Evolutionary conservation across 805 yeast species (phyloP).

Genomic region (Metschnikowia lochheadii): DNA sequence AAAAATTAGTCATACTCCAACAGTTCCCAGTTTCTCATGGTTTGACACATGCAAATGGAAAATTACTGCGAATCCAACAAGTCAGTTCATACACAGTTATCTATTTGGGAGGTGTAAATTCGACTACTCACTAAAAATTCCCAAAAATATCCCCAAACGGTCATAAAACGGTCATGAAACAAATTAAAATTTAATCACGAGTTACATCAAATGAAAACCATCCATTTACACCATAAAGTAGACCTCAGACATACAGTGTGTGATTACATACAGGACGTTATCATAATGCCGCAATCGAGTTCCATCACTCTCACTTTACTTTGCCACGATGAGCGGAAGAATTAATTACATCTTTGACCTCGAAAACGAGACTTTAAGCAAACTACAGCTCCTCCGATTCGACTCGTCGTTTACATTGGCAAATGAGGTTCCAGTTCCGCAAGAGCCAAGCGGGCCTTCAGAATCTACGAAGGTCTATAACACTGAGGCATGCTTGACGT

Average conservation of each 20-base stretch:
- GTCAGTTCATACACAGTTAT: no score
- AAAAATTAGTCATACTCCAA: no score
- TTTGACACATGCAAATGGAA: no score
- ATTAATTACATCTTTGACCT: conserved; percentile 11
- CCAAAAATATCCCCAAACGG: no score
- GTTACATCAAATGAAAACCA: neutral
- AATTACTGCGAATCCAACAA: no score
- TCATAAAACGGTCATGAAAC: neutral
- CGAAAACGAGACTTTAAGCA: conserved; percentile 1
- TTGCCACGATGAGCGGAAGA: conserved; percentile 6
- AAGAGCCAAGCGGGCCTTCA: neutral
- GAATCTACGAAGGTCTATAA: conserved; percentile 11
- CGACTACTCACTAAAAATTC: no score
- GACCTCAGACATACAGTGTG: neutral
- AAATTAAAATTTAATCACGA: neutral
- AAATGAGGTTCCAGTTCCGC: neutral
- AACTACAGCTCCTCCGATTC: conserved; percentile 13
- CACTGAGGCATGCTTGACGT: conserved; percentile 17
- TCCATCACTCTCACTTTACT: neutral
- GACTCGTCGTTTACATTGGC: conserved; percentile 9
- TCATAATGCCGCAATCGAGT: neutral
- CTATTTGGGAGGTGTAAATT: no score
- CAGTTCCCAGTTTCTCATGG: no score
- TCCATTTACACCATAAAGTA: neutral
- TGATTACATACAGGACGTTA: neutral